Evolutionary conservation across 768 basidiomycete species (phyloP), one percentile per base, ranked within the genome.

Genomic region (Dentipellis sp.): DNA sequence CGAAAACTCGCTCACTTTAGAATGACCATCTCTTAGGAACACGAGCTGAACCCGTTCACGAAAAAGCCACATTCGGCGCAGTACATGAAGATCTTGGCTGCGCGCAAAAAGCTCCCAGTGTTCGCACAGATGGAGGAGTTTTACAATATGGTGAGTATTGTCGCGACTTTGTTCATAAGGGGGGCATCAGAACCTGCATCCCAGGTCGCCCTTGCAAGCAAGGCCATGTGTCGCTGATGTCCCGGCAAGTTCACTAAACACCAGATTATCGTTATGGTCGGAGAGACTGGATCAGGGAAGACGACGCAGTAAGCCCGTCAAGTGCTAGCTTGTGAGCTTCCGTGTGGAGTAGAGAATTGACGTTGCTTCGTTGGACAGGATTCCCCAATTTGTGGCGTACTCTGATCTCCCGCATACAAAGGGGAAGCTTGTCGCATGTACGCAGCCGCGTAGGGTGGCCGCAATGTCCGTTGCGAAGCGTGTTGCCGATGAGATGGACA

Each of bases 401-500:
- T 91, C 91, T 3, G 95, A 98, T 70, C 71, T 97, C 35, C 94
- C 94, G 0, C 94, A 97, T 66, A 81, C 84, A 5, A 88, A 81
- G 68, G 86, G 91, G 38, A 97, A 93, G 69, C 72, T 97, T 63
- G 86, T 99, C 3, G 95, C 95, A 0, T 99, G 95, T 65, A 99
- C 95, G 2, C 95, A 99, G 67, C 95, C 95, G 1, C 78, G 95
- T 63, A 81, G 95, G 74, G 93, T 99, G 3, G 94, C 95, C 10
- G 94, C 95, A 9, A 97, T 97, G 92, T 92, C 90, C 14, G 95
- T 97, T 2, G 95, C 95, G 19, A 94, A 95, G 69, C 94, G 95
- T 72, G 95, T 99, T 1, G 94, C 95, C 4, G 95, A 98, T 66
- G 95, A 98, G 71, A 94, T 98, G 93, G 95, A 98, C 68, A 91